These are phyloP conservation scores for Cerioporus squamosus DNA, from an alignment of 1,284 basidiomycete species.

Conservation along the genomic window DNA sequence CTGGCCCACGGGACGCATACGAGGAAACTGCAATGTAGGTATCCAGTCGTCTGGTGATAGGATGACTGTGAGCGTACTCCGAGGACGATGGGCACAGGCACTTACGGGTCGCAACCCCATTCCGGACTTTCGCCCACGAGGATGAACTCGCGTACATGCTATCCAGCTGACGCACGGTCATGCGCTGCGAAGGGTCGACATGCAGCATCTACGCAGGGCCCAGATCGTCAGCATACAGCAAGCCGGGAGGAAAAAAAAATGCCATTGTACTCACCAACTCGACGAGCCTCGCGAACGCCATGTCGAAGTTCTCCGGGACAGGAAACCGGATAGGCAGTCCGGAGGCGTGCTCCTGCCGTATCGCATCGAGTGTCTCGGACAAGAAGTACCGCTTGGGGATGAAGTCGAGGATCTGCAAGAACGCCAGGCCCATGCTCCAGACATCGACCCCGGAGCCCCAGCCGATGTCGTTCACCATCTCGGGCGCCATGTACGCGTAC, in stretches of 20 bases:
- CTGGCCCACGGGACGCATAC: neutral
- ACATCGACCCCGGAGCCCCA: conserved; percentile 10
- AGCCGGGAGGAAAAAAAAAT: neutral
- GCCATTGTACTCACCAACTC: neutral
- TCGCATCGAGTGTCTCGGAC: neutral
- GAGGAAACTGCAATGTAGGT: neutral
- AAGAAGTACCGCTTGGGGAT: neutral
- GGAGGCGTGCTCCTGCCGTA: neutral
- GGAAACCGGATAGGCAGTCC: neutral
- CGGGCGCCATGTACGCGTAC: conserved; percentile 72
- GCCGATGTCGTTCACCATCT: conserved; percentile 45
- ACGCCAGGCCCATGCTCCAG: conserved; percentile 13
- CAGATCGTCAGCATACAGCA: neutral
- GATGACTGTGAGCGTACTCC: neutral
- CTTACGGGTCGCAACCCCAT: conserved; percentile 1
- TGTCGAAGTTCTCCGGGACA: neutral
- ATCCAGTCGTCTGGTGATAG: conserved; percentile 7
- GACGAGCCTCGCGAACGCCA: neutral
- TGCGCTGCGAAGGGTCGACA: neutral
- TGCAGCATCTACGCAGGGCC: conserved; percentile 6
- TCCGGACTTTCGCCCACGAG: neutral
- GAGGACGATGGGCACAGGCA: too few relatives aligned
- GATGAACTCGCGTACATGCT: neutral
- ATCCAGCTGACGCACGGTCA: conserved; percentile 3
- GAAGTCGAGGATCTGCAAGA: conserved; percentile 16